These are phyloP conservation scores for Jamesozyma gamospora DNA, from an alignment of 805 yeast genomes.

Conservation along the genomic window DNA sequence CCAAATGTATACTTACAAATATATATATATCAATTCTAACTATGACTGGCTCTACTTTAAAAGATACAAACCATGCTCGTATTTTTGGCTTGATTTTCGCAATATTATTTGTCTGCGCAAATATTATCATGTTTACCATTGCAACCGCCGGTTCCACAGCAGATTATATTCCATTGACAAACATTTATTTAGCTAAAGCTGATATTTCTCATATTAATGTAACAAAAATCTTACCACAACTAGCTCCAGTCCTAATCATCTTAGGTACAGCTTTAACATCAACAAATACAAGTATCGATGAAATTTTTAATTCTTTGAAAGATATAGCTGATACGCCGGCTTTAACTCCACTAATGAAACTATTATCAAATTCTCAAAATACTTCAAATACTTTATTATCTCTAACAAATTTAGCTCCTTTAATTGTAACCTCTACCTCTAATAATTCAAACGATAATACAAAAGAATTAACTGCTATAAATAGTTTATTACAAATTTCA, in stretches of 20 bases:
- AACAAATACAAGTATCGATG: conserved; percentile 16
- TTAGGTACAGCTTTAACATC: conserved; percentile 25
- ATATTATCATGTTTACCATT: conserved; percentile 23
- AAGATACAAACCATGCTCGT: too few relatives aligned
- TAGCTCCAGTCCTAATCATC: conserved; percentile 23
- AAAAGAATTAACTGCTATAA: conserved; percentile 10
- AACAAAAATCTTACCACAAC: conserved; percentile 26
- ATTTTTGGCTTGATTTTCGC: background rate
- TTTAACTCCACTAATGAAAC: conserved; percentile 21
- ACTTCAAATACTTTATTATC: conserved; percentile 17
- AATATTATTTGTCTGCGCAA: conserved; percentile 16
- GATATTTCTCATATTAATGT: conserved; percentile 28
- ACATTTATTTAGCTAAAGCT: conserved; percentile 26
- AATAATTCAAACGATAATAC: conserved; percentile 12
- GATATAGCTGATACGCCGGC: conserved; percentile 23
- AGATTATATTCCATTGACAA: conserved; percentile 22
- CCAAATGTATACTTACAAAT: too few relatives aligned
- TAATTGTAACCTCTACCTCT: conserved; percentile 18
- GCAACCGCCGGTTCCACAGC: conserved; percentile 27
- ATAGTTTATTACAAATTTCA: conserved; percentile 8
- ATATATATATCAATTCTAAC: too few relatives aligned
- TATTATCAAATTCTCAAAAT: conserved; percentile 22
- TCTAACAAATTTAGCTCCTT: conserved; percentile 21
- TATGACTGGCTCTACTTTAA: too few relatives aligned
- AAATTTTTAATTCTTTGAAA: conserved; percentile 19